Evolutionary conservation across 2,329 filamentous ascomycete genomes (phyloP), one percentile per base, ranked within the genome.

Genomic region (Trichoderma simmonsii): DNA sequence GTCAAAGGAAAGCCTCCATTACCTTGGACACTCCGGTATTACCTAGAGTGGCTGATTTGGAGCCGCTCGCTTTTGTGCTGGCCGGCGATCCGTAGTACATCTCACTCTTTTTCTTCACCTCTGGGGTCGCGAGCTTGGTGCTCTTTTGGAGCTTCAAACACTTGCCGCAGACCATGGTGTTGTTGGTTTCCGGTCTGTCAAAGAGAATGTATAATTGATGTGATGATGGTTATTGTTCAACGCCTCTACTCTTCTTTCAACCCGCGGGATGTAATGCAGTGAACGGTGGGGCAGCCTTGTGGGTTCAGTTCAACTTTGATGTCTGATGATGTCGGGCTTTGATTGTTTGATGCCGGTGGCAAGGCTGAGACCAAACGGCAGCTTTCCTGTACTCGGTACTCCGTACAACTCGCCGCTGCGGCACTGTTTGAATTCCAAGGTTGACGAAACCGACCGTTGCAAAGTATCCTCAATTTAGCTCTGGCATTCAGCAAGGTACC

Each of bases 81-180:
- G 86, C 83, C 1, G 88, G 81, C 2, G 89, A 91, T 62, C 89
- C 89, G 76, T 89, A 87, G 79, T 91, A 91, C 82, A 91, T 89
- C 67, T 91, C 89, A 77, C 81, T 88, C 84, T 89, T 91, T 82
- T 89, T 89, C 81, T 91, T 91, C 73, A 91, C 89, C 32, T 85
- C 87, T 0, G 89, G 89, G 0, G 89, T 91, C 73, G 88, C 89
- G 71, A 91, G 86, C 21, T 75, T 77, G 15, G 89, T 91, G 68
- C 85, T 82, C 79, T 89, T 89, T 70, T 86, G 82, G 68, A 88
- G 85, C 79, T 89, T 90, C 76, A 89, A 85, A 76, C 89, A 91
- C 81, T 89, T 91, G 74, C 85, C 80, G 83, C 89, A 91, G 72
- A 91, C 89, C 89, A 91, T 90, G 56, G 59, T 12, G 39, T 65